Base-by-base conservation (phyloP, 441 rosid genomes). In the Pelargonium citronellum region DNA sequence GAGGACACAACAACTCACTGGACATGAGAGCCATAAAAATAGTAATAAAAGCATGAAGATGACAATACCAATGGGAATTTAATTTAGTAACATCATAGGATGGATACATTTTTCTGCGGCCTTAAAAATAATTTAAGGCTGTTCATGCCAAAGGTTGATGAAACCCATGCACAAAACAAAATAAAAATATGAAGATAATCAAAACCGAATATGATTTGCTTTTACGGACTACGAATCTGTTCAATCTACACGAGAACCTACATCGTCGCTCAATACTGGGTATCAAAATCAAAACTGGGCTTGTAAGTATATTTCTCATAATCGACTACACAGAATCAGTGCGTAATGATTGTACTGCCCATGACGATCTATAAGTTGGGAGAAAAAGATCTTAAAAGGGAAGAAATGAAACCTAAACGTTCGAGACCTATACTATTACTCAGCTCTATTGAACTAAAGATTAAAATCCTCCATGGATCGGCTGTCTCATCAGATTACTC, bases 401-500 rank as follows among this genome's bases (percentile, higher is more conserved):
- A 46, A 30, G 75, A 41, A 11, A 67, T 41, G 43, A 67, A 57
- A 62, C 75, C 72, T 41, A 68, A 60, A 76, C 70, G 74, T 70
- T 71, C 66, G 62, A 62, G 64, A 55, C 71, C 71, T 76, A 67
- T 68, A 70, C 71, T 37, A 46, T 61, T 69, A 47, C 71, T 66
- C 64, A 67, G 44, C 80, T 75, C 67, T 73, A 57, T 74, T 73
- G 75, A 71, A 67, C 80, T 39, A 46, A 11, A 22, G 19, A 30
- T 19, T 68, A 47, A 73, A 51, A 67, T 46, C 71, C 69, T 60
- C 73, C 70, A 58, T 20, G 15, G 76, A 73, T 19, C 63, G 55
- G 65, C 27, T 34, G 64, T 61, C 37, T 74, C 58, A 64, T 78
- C 70, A 24, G 72, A 24, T 77, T 76, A 81, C 69, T 72, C 74